Evolutionary conservation across 23 red algal genomes (phyloP).

Genomic region (Gracilariopsis chorda): DNA sequence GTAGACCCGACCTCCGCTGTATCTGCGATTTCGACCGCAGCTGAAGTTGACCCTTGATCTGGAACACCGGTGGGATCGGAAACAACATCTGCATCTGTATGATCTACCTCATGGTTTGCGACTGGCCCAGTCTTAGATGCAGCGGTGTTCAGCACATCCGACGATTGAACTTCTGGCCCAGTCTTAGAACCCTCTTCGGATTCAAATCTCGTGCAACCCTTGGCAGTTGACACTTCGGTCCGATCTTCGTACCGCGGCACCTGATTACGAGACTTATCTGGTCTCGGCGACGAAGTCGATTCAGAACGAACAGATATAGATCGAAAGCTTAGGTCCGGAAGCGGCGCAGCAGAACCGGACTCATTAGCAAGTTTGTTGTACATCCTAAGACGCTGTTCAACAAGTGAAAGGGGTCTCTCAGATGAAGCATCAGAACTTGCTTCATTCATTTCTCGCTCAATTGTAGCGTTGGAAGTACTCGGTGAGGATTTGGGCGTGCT

Average conservation of each 20-base stretch:
- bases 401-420: slow-evolving; percentile 24
- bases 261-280: background rate
- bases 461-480: background rate
- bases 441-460: background rate
- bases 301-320: background rate
- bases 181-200: background rate
- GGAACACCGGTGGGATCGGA: background rate
- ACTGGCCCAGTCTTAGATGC: too few relatives aligned
- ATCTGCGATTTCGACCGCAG: too few relatives aligned
- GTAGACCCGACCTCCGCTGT: background rate
- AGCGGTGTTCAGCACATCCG: background rate
- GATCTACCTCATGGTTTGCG: background rate
- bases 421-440: background rate
- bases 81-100: background rate
- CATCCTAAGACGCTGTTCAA: slow-evolving; percentile 9
- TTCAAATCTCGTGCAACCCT: background rate
- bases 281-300: background rate
- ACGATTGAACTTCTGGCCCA: background rate
- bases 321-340: slow-evolving; percentile 19
- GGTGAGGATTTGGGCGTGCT: background rate
- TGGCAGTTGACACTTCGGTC: background rate
- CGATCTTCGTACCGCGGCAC: background rate
- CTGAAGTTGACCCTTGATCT: background rate
- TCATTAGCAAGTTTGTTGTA: slow-evolving; percentile 44
- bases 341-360: background rate